phyloP scores from a whole-genome alignment of 164 flowering plant species.

The Paratinospora sagittata region DNA sequence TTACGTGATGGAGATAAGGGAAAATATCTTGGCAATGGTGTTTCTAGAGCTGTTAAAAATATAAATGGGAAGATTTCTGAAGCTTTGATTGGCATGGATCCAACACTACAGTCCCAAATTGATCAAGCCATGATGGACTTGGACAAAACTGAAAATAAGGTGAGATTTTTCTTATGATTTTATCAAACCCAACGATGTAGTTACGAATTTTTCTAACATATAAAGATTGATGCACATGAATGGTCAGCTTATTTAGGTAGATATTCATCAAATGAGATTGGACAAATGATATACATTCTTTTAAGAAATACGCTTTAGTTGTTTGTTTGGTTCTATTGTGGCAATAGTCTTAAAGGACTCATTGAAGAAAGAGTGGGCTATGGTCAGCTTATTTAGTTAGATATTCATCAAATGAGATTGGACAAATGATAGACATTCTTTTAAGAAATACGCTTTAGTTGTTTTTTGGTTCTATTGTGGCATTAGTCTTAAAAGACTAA shows the following conservation, averaged over 20 bases:
- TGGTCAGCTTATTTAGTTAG: too few relatives aligned
- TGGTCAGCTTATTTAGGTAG: not conserved
- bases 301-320: too few relatives aligned
- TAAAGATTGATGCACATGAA: not conserved
- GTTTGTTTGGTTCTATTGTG: too few relatives aligned
- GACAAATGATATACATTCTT: too few relatives aligned
- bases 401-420: too few relatives aligned
- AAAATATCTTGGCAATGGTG: slow-evolving; percentile 79
- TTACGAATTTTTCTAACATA: not conserved
- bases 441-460: too few relatives aligned
- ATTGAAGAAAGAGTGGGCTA: too few relatives aligned
- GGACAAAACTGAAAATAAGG: slow-evolving; percentile 97
- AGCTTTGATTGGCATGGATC: slow-evolving; percentile 93
- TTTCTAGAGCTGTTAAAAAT: slow-evolving; percentile 73
- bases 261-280: not conserved
- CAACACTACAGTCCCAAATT: slow-evolving; percentile 82
- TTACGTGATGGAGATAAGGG: slow-evolving; percentile 93
- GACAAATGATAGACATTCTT: too few relatives aligned
- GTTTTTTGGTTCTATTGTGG: too few relatives aligned
- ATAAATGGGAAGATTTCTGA: slow-evolving; percentile 81
- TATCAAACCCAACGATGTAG: not conserved
- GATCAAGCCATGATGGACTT: slow-evolving; percentile 93
- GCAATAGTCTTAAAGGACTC: too few relatives aligned
- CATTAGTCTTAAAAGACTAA: too few relatives aligned
- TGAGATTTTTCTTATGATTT: slow-evolving; percentile 19